Evolutionary conservation across 208 protist species (phyloP), one percentile per base, ranked within the genome.

Genomic region (Phytomonas serpens): DNA sequence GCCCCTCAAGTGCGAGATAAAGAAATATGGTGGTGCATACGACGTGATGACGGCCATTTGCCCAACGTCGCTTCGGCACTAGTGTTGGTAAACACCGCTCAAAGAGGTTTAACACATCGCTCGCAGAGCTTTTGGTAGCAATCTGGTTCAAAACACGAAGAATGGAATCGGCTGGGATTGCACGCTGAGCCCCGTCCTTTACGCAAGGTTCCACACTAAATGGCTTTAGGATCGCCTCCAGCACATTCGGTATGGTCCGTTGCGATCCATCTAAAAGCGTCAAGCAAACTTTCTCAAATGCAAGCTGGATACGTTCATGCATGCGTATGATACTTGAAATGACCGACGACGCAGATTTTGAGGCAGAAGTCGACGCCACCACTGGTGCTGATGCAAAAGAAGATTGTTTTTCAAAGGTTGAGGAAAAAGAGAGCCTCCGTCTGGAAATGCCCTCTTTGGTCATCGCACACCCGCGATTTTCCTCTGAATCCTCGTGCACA

Each of bases 281-380:
- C 9, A 89, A 19, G 65, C 89, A 94, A 11, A 94, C 84, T 23
- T 78, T 75, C 75, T 94, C 89, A 69, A 94, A 92, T 42, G 77
- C 83, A 27, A 89, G 30, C 77, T 94, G 86, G 2, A 94, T 81
- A 11, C 72, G 72, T 34, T 83, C 76, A 63, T 88, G 82, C 83
- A 86, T 89, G n/a, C 85, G 87, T 3, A 79, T 84, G 38, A 93
- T 78, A 40, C 77, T 74, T 62, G 77, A 47, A 4, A 63, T 67
- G 23, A 64, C 69, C 4, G 37, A 11, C 4, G 37, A 42, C 11
- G 11, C 37, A 14, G 37, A 42, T 42, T 4, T 42, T 11, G 11
- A 42, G 4, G 11, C 37, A 14, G 37, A 11, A 42, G 37, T 11
- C 37, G 37, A 42, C 37, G 37, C 37, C 37, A 42, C 37, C 11